phyloP scores from a whole-genome alignment of 108 stramenopile genomes.

The Cyclotella cryptica region DNA sequence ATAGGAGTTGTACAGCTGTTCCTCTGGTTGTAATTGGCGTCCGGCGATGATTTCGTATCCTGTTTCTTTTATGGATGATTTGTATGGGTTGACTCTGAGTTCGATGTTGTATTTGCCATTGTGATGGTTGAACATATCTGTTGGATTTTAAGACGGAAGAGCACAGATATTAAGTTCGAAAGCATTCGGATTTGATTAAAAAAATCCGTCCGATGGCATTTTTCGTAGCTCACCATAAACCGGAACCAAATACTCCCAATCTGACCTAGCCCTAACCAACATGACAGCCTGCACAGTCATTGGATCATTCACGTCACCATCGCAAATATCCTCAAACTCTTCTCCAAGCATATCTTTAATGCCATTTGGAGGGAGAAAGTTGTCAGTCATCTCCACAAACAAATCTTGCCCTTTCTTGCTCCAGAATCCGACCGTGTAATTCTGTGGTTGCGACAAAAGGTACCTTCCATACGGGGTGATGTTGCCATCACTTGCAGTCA shows the following conservation, averaged over 20 bases:
- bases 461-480: constrained; percentile 67
- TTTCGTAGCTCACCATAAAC: constrained; percentile 61
- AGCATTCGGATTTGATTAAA: no score
- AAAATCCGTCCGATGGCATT: no score
- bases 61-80: constrained; percentile 16
- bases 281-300: constrained; percentile 41
- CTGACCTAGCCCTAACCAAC: constrained; percentile 56
- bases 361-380: constrained; percentile 29
- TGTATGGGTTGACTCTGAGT: constrained; percentile 38
- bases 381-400: constrained; percentile 38
- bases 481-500: constrained; percentile 24
- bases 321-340: constrained; percentile 35
- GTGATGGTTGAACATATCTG: constrained; percentile 67
- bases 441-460: constrained; percentile 31
- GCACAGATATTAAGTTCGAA: no score
- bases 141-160: not conserved
- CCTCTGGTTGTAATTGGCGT: constrained; percentile 62
- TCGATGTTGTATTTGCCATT: constrained; percentile 50
- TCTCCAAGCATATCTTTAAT: constrained; percentile 25
- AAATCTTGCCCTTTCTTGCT: constrained; percentile 49
- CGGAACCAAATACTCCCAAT: constrained; percentile 76
- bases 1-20: constrained; percentile 75
- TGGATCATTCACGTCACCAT: constrained; percentile 29
- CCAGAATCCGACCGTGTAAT: constrained; percentile 51
- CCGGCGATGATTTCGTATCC: constrained; percentile 32